phyloP scores from a whole-genome alignment of 2,329 filamentous ascomycete genomes.

The Dryadomyces quercus-mongolicae region DNA sequence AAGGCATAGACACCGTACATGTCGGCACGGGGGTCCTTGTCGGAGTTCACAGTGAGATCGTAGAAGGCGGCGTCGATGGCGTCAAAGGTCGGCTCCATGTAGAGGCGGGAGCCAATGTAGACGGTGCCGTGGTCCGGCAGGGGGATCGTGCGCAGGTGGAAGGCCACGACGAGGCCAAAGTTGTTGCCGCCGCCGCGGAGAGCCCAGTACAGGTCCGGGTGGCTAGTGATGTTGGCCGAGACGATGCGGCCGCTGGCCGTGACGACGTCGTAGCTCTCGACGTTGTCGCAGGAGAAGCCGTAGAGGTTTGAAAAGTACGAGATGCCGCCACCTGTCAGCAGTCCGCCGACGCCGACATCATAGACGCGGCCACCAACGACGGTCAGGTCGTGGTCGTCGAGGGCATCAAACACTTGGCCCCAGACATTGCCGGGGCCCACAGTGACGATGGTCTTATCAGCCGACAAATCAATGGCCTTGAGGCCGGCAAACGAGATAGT shows the following conservation, averaged over 20 bases:
- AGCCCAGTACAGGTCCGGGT: slow-evolving; percentile 28
- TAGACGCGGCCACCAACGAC: slow-evolving; percentile 50
- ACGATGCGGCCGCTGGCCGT: slow-evolving; percentile 24
- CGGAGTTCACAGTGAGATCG: not conserved
- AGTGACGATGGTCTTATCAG: slow-evolving; percentile 27
- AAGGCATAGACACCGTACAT: not conserved
- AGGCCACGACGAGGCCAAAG: slow-evolving; percentile 30
- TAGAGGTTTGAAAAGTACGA: slow-evolving; percentile 41
- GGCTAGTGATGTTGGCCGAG: slow-evolving; percentile 24
- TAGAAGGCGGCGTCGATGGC: slow-evolving; percentile 11
- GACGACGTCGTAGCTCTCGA: slow-evolving; percentile 26
- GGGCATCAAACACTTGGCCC: slow-evolving; percentile 39
- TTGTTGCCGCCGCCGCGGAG: slow-evolving; percentile 27
- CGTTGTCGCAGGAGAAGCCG: slow-evolving; percentile 34
- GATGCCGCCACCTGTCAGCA: slow-evolving; percentile 46
- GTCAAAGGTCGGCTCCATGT: slow-evolving; percentile 10
- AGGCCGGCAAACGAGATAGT: slow-evolving; percentile 42
- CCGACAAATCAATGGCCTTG: slow-evolving; percentile 34
- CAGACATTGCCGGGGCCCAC: slow-evolving; percentile 40
- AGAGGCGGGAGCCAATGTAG: slow-evolving; percentile 2
- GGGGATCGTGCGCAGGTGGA: slow-evolving; percentile 13
- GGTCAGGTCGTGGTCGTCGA: slow-evolving; percentile 36
- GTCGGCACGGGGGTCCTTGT: not conserved
- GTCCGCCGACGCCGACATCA: slow-evolving; percentile 48
- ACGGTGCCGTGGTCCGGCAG: not conserved